Evolutionary conservation across 441 rosid genomes (phyloP).

Genomic region (Codiaeum variegatum): DNA sequence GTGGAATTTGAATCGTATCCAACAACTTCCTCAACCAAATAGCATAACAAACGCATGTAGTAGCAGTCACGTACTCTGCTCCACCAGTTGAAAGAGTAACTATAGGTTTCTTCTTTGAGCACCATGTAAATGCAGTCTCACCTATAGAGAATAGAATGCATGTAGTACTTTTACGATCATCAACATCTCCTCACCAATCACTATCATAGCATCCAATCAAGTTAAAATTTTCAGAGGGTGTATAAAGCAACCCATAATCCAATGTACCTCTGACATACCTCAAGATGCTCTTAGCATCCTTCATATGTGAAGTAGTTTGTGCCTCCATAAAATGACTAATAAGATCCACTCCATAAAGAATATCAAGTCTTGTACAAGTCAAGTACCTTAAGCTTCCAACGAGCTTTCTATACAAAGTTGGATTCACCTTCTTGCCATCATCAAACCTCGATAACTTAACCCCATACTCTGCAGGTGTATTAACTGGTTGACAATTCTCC

Average conservation of each 20-base stretch:
- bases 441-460: neutral
- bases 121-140: conserved; percentile 2
- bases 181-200: conserved; percentile 9
- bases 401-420: neutral
- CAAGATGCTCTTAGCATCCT: too few relatives aligned
- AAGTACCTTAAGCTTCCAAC: too few relatives aligned
- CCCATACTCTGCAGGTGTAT: neutral
- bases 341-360: neutral
- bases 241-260: neutral
- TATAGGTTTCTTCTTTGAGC: conserved; percentile 6
- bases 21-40: neutral
- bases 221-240: neutral
- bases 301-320: neutral
- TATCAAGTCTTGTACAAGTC: too few relatives aligned
- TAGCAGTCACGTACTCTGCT: neutral
- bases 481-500: neutral
- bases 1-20: neutral
- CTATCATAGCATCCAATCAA: neutral
- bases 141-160: neutral
- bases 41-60: neutral
- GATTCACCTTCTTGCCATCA: neutral
- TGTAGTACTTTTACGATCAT: conserved; percentile 1
- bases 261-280: neutral
- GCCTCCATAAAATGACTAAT: neutral
- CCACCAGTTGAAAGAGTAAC: neutral